A percentile compares a stretch with the other conserved stretches of the same genome.
Conservation (phyloP, 2,329 filamentous ascomycete species). For the Fusarium sp. region DNA sequence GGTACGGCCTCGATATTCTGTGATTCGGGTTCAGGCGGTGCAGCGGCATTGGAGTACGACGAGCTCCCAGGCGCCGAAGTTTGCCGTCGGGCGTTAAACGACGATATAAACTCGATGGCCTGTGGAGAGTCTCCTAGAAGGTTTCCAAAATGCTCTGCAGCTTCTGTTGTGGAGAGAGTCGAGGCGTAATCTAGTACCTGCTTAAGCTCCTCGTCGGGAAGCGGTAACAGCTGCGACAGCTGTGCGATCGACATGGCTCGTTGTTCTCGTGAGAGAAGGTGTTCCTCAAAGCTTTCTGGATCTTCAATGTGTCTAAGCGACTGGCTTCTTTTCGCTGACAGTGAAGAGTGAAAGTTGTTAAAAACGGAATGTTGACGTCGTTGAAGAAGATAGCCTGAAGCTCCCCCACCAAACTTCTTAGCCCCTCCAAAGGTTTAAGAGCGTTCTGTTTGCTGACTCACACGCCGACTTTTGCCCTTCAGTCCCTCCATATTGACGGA, state of each 20-base stretch:
- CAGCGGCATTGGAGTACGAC: conserved; percentile 38
- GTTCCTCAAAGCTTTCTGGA: neutral
- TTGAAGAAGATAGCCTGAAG: conserved; percentile 31
- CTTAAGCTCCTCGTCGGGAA: conserved; percentile 84
- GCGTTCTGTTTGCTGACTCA: conserved; percentile 29
- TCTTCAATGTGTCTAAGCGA: neutral
- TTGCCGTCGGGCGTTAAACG: conserved; percentile 76
- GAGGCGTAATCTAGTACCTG: conserved; percentile 86
- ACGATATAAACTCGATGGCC: conserved; percentile 79
- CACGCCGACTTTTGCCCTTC: conserved; percentile 19
- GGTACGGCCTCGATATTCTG: conserved; percentile 56
- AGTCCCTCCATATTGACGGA: neutral
- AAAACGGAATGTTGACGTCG: conserved; percentile 27
- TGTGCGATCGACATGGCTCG: conserved; percentile 67
- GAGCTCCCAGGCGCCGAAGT: conserved; percentile 46
- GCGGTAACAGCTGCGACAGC: conserved; percentile 80
- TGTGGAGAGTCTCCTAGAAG: conserved; percentile 87
- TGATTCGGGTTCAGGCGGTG: conserved; percentile 25
- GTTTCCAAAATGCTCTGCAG: conserved; percentile 86
- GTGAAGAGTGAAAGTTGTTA: neutral
- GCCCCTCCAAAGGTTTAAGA: conserved; percentile 30
- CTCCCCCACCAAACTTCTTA: conserved; percentile 30
- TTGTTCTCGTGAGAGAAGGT: neutral
- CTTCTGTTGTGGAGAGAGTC: conserved; percentile 78
- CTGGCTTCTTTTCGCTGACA: neutral